Evolutionary conservation across 495 filamentous ascomycete genomes (phyloP), one percentile per base, ranked within the genome.

Genomic region (Penicillium verhagenii): DNA sequence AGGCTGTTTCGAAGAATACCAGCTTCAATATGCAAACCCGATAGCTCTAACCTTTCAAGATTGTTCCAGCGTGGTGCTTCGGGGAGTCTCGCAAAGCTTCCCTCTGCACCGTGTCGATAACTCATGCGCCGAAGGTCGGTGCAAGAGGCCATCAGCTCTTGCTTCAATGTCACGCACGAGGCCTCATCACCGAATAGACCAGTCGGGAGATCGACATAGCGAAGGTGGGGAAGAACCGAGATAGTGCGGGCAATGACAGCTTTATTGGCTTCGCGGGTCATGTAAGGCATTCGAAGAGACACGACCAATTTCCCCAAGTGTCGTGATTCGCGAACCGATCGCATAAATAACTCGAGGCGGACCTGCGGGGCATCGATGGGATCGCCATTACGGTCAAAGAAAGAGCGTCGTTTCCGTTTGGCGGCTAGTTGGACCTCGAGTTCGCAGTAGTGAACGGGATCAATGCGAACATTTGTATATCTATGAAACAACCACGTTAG

Each of bases 361-460:
- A 84, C 80, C 54, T 86, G 80, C 4, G 92, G 82, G 18, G 89
- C 83, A 71, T 96, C 91, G 59, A 90, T 84, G 7, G 87, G 84
- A 51, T 89, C 84, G 57, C 81, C 86, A 57, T 92, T 89, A 59
- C 86, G 85, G 61, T 86, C 79, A 55, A 92, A 84, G 65, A 85
- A 83, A 11, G 88, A 88, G 52, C 85, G 82, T 20, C 86, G 84
- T 54, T 88, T 90, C 47, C 92, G 86, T 65, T 81, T 85, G 59
- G 89, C 87, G 45, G 86, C 80, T 14, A 96, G 80, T 55, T 88
- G 75, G 47, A 87, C 83, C 69, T 97, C 94, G 55, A 87, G 84
- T 47, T 89, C 84, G 75, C 94, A 97, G 72, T 96, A 97, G 68
- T 98, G 94, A 24, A 98, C 93, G 11, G 86, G 81, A 57, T 98